Evolutionary conservation across 306 rosid genomes (phyloP).

Genomic region (Acacia confusa): DNA sequence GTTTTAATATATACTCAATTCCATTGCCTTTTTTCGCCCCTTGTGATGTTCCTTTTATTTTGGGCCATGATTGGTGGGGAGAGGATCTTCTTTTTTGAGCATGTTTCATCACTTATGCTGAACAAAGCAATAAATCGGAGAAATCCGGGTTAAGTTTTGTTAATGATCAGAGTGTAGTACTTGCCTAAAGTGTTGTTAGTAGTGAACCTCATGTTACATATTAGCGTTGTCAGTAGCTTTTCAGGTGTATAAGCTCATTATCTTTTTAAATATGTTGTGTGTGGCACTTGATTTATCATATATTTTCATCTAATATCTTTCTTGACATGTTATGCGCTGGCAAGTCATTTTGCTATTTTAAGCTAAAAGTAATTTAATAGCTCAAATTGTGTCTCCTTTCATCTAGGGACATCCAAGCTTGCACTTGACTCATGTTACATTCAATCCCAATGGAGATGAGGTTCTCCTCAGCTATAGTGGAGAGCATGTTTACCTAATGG

Average conservation of each 20-base stretch:
- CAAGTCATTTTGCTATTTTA: constrained; percentile 14
- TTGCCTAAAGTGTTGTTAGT: neutral
- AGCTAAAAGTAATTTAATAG: constrained; percentile 7
- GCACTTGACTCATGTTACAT: constrained; percentile 91
- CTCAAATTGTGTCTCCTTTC: constrained; percentile 27
- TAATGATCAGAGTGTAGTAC: neutral
- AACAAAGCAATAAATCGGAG: constrained; percentile 2
- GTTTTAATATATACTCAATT: neutral
- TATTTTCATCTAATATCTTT: constrained; percentile 9
- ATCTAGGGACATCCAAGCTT: constrained; percentile 76
- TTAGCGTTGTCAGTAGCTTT: neutral
- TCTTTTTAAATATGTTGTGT: neutral
- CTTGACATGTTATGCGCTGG: neutral
- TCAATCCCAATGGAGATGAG: constrained; percentile 93
- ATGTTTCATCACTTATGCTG: neutral
- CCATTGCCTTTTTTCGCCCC: constrained; percentile 5
- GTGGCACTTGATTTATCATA: neutral
- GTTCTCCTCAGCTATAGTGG: constrained; percentile 99
- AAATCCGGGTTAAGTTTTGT: neutral
- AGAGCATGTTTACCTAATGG: constrained; percentile 92
- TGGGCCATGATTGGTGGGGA: neutral
- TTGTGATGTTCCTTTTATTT: constrained; percentile 7
- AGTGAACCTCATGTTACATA: neutral
- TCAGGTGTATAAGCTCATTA: neutral
- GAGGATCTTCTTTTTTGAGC: neutral